Evolutionary conservation across 2,329 filamentous ascomycete species (phyloP), one percentile per base, ranked within the genome.

Genomic region (Aspergillus sp.): DNA sequence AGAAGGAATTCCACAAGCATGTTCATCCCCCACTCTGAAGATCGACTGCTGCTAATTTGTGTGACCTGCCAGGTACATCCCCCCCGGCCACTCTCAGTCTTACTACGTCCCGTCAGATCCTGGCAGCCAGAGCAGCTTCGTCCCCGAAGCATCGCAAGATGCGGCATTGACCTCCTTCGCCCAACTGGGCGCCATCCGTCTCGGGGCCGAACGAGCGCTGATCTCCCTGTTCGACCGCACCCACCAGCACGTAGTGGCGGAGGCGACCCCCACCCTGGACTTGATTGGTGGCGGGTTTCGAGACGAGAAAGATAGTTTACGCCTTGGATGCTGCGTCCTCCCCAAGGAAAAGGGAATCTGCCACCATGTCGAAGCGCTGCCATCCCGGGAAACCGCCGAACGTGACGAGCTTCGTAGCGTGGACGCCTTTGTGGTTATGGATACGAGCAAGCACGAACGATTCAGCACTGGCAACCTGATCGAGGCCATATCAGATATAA

Each of bases 161-260:
- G 70, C 68, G 43, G 68, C 70, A 51, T 72, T 85, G 27, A 82
- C 80, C 1, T 79, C 79, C 2, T 73, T 84, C 56, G 79, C 81
- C 11, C 80, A 84, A 64, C 73, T 84, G 6, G 81, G 75, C 1
- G 73, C 77, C 11, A 70, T 77, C 58, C 75, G 77, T 27, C 71
- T 82, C 4, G 70, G 73, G 19, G 76, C 73, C 5, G 70, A 72
- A n/a, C 76, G 81, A 15, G 72, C 77, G 5, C 69, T 83, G 31
- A 74, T 85, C 37, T 84, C 82, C 1, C 70, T 84, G 33, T 82
- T 84, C 60, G 82, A 83, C 57, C 69, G 70, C 7, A 69, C 73
- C 3, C 69, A 74, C 55, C 81, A 85, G 61, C 67, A 82, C 59
- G 70, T 84, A 40, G 72, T 84, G 19, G 80, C 82, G 55, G 82